Conservation (phyloP, 345 rosid genomes). For the Sapria himalayana region DNA sequence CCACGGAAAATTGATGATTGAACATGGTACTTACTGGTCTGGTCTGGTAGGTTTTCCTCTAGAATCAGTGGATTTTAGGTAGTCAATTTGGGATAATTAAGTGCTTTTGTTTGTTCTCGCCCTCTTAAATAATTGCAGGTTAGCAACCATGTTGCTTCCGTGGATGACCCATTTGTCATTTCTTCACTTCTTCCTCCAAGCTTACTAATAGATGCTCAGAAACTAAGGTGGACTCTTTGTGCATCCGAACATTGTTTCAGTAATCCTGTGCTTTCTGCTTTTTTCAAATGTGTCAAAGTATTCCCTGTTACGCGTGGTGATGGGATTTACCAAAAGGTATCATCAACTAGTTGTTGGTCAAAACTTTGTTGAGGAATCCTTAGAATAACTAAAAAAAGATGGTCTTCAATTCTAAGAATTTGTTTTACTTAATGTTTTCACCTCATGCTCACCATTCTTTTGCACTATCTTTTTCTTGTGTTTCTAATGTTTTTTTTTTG, state of each 20-base stretch:
- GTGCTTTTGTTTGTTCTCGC: background rate
- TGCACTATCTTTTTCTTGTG: too few relatives aligned
- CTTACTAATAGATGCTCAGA: slow-evolving; percentile 64
- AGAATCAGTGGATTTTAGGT: too few relatives aligned
- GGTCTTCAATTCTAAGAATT: too few relatives aligned
- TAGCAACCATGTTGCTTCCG: slow-evolving; percentile 91
- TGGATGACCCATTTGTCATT: slow-evolving; percentile 86
- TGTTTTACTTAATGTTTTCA: too few relatives aligned
- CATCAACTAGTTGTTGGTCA: too few relatives aligned
- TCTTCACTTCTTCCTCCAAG: slow-evolving; percentile 76
- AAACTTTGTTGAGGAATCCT: too few relatives aligned
- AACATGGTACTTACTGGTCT: too few relatives aligned
- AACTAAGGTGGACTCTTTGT: slow-evolving; percentile 90
- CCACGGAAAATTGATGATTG: too few relatives aligned
- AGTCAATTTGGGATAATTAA: background rate
- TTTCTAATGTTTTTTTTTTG: too few relatives aligned
- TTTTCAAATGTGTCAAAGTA: slow-evolving; percentile 73
- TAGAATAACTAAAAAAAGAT: too few relatives aligned
- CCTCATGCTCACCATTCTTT: too few relatives aligned
- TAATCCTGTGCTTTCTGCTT: slow-evolving; percentile 74
- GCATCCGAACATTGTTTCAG: slow-evolving; percentile 83
- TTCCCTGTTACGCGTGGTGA: slow-evolving; percentile 87
- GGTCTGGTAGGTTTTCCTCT: too few relatives aligned
- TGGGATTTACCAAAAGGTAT: slow-evolving; percentile 89
- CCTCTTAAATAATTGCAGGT: slow-evolving; percentile 47